phyloP scores from a whole-genome alignment of 148 eudicot species.

The Heliosperma pusillum region DNA sequence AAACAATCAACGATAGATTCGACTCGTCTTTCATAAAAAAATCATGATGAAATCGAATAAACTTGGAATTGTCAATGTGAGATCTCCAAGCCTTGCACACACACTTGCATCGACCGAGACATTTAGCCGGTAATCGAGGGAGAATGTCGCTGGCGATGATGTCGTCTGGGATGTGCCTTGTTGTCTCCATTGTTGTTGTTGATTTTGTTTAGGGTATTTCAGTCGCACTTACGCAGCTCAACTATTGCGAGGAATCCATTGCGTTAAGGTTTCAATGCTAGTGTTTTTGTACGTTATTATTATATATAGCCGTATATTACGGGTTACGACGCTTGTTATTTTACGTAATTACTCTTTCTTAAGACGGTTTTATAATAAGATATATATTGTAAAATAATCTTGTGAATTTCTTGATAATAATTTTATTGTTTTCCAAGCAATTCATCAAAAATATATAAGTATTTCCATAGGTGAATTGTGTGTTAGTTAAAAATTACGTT shows the following conservation, averaged over 20 bases:
- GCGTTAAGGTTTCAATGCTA: background rate
- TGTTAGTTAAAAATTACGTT: no score
- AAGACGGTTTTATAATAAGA: no score
- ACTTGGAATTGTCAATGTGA: background rate
- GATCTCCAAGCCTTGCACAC: background rate
- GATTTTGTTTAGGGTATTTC: background rate
- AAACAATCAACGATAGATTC: background rate
- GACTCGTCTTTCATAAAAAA: background rate
- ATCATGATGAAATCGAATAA: background rate
- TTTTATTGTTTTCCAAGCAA: no score
- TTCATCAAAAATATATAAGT: no score
- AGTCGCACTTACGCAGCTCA: background rate
- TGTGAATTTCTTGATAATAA: no score
- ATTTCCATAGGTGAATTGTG: no score
- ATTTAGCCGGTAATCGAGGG: slow-evolving; percentile 4
- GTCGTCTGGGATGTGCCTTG: background rate
- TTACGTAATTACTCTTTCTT: no score
- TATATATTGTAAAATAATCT: no score
- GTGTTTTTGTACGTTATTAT: no score
- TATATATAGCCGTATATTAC: no score
- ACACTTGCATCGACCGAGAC: background rate
- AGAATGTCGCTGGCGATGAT: background rate
- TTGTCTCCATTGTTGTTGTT: background rate
- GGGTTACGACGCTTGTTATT: no score
- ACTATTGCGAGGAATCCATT: background rate